Evolutionary conservation across 2,329 filamentous ascomycete genomes (phyloP), one percentile per base, ranked within the genome.

Genomic region (Fusarium lyarnte): DNA sequence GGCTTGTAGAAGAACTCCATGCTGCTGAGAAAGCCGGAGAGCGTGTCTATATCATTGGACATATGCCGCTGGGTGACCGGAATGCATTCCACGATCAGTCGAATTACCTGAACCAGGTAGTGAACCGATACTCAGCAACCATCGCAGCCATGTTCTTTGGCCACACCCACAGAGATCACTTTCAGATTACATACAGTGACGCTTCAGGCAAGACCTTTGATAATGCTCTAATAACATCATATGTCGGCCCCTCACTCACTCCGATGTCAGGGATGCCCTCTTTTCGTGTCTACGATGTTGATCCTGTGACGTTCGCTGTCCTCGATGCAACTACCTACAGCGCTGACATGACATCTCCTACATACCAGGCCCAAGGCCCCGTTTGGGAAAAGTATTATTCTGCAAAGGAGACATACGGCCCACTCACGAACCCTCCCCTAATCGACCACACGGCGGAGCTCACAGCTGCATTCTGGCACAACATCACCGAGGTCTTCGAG

Each of bases 401-500:
- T 5, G 88, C 87, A 36, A 87, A 86, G 75, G 85, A 85, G 58
- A 80, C 82, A 12, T 90, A 90, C 73, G 87, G 87, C 10, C 72
- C 82, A 1, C 79, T 84, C 3, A 78, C 87, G 19, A 76, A 67
- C 35, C 84, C 86, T 41, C 82, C 85, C 3, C 70, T 85, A 3
- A 78, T 77, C 16, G 72, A 80, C 45, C 47, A 78, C 6, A 78
- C 78, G 14, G 81, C 82, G 8, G 79, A 90, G 70, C 83, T 91
- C 38, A 87, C 85, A 3, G 85, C 88, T 0, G 85, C 84, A 2
- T 90, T 90, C 78, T 90, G 88, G 88, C 88, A 90, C 76, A 85
- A 87, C 70, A 81, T 90, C 25, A 90, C 88, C 3, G 80, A 79
- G 2, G 76, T 80, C 6, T 84, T 90, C 53, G 84, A 87, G 66